These are phyloP conservation scores for Xylaria sp. DNA, from an alignment of 2,329 filamentous ascomycete genomes.

Conservation along the genomic window DNA sequence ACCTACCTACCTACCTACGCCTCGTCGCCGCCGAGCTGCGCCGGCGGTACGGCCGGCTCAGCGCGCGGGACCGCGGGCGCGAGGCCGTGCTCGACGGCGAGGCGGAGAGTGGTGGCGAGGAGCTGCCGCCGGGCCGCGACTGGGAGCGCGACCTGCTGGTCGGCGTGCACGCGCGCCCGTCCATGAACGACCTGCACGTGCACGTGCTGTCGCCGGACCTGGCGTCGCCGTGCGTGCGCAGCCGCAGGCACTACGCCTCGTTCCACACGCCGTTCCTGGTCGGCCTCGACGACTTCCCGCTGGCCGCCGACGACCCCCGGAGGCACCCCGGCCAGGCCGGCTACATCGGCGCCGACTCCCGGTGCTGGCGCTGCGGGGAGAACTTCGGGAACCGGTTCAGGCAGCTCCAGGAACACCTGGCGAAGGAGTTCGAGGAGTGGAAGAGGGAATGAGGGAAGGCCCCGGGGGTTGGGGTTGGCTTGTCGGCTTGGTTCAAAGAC, in stretches of 20 bases:
- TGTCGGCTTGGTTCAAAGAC: neutral
- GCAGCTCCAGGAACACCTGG: conserved; percentile 58
- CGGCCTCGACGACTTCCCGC: conserved; percentile 75
- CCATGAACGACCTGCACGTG: conserved; percentile 90
- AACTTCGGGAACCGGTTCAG: conserved; percentile 76
- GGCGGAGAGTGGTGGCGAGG: conserved; percentile 44
- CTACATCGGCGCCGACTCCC: conserved; percentile 67
- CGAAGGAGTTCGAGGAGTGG: conserved; percentile 76
- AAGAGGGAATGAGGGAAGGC: conserved; percentile 58
- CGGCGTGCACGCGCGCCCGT: conserved; percentile 85
- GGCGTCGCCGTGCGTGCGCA: conserved; percentile 70
- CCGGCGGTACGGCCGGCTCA: conserved; percentile 66
- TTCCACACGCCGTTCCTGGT: conserved; percentile 88
- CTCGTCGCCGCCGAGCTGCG: conserved; percentile 77
- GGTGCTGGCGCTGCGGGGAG: conserved; percentile 82
- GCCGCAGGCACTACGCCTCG: conserved; percentile 89
- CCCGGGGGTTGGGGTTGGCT: neutral
- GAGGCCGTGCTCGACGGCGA: conserved; percentile 68
- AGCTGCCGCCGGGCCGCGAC: conserved; percentile 72
- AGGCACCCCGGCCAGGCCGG: conserved; percentile 57
- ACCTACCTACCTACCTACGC: too few relatives aligned
- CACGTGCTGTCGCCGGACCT: conserved; percentile 85
- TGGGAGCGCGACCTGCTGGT: conserved; percentile 75
- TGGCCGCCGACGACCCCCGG: conserved; percentile 66
- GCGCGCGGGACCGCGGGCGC: conserved; percentile 63